Evolutionary conservation across 306 rosid genomes (phyloP).

Genomic region (Prunus mume): DNA sequence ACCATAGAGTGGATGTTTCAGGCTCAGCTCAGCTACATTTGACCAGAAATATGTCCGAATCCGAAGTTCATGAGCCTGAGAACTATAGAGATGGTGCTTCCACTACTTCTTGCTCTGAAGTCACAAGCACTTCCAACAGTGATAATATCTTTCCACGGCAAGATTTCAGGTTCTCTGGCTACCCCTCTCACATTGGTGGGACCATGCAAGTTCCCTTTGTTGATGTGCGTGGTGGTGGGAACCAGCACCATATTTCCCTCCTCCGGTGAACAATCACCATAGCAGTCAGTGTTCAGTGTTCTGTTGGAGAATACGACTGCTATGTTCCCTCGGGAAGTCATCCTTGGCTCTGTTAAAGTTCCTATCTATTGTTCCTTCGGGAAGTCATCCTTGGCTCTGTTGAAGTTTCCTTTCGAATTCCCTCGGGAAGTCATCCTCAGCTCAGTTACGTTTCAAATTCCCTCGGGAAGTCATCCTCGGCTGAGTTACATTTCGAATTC

Average conservation of each 20-base stretch:
- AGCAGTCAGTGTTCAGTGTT: constrained; percentile 26
- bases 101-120: constrained; percentile 33
- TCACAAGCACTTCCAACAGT: constrained; percentile 28
- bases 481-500: neutral
- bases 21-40: constrained; percentile 25
- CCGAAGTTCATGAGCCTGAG: constrained; percentile 29
- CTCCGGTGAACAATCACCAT: constrained; percentile 27
- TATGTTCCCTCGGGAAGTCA: constrained; percentile 18
- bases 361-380: neutral
- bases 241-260: constrained; percentile 38
- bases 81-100: constrained; percentile 35
- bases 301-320: constrained; percentile 23
- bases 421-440: neutral
- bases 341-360: neutral
- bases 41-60: constrained; percentile 27
- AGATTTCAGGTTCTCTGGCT: constrained; percentile 45
- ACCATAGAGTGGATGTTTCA: constrained; percentile 24
- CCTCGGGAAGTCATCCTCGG: constrained; percentile 47
- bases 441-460: neutral
- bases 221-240: constrained; percentile 33
- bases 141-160: constrained; percentile 31
- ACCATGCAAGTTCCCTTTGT: constrained; percentile 25
- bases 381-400: neutral
- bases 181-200: constrained; percentile 42
- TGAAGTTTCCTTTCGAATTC: neutral